A percentile compares a stretch with the other conserved stretches of the same genome.
phyloP scores from a whole-genome alignment of 495 filamentous ascomycete species.

The Pseudomonodictys pantanalensis region DNA sequence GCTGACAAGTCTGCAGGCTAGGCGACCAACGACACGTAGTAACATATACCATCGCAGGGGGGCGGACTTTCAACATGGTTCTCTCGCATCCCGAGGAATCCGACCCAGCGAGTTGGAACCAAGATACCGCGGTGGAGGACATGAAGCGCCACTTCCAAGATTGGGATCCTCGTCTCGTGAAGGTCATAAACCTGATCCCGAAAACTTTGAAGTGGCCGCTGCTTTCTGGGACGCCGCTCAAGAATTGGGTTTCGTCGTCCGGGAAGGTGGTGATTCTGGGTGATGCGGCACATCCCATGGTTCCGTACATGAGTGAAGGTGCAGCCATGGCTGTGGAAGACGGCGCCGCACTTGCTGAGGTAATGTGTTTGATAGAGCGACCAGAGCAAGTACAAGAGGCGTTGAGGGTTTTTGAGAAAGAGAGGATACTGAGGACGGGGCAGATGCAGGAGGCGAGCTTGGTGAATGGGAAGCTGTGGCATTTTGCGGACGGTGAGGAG shows the following conservation, averaged over 20 bases:
- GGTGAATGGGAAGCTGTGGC: constrained; percentile 44
- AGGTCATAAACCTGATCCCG: constrained; percentile 44
- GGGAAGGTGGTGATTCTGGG: constrained; percentile 44
- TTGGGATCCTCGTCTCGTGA: constrained; percentile 45
- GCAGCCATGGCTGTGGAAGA: constrained; percentile 48
- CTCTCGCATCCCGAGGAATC: constrained; percentile 29
- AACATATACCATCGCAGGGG: constrained; percentile 28
- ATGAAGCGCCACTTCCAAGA: constrained; percentile 41
- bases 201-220: constrained; percentile 47
- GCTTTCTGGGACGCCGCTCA: constrained; percentile 36
- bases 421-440: constrained; percentile 25
- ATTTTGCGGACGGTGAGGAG: constrained; percentile 47
- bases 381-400: neutral
- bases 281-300: constrained; percentile 54
- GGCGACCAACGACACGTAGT: constrained; percentile 31
- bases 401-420: constrained; percentile 31
- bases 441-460: constrained; percentile 37
- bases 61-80: constrained; percentile 35
- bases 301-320: constrained; percentile 51
- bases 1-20: constrained; percentile 12
- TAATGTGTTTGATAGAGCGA: constrained; percentile 14
- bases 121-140: constrained; percentile 27
- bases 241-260: constrained; percentile 36
- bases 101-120: constrained; percentile 28
- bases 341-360: constrained; percentile 35